Conservation (phyloP, 2,329 filamentous ascomycete genomes). For the Colletotrichum truncatum region DNA sequence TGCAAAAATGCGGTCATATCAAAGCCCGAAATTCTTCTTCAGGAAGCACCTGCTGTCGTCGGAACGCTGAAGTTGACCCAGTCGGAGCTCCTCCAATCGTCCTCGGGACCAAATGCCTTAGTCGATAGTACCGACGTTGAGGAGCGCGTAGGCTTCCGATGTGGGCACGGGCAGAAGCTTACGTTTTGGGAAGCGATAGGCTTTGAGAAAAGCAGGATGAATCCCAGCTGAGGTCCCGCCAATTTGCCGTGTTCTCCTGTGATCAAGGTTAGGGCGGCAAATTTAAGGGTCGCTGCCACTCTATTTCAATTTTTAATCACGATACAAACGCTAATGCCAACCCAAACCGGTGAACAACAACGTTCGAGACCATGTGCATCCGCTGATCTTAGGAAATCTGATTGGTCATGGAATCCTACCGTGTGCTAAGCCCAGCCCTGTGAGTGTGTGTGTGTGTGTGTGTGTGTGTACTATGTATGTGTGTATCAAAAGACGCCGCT, state of each 20-base stretch:
- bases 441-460: too few species aligned
- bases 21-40: neutral
- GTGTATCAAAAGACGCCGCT: too few species aligned
- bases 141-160: too few species aligned
- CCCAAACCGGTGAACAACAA: neutral
- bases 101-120: too few species aligned
- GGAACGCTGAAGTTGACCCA: neutral
- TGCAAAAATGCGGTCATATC: neutral
- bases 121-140: too few species aligned
- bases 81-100: neutral
- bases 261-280: neutral
- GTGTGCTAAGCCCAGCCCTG: too few species aligned
- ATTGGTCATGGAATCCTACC: neutral
- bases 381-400: conserved; percentile 8
- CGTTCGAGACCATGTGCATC: neutral
- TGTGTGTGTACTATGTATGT: too few species aligned
- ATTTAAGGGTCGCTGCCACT: neutral
- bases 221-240: neutral
- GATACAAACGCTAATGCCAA: neutral
- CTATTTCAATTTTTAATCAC: neutral
- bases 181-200: neutral
- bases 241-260: neutral
- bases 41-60: neutral
- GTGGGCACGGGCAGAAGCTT: neutral
- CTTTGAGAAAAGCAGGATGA: neutral